phyloP scores from a whole-genome alignment of 2,329 filamentous ascomycete species.

The Colletotrichum falcatum region DNA sequence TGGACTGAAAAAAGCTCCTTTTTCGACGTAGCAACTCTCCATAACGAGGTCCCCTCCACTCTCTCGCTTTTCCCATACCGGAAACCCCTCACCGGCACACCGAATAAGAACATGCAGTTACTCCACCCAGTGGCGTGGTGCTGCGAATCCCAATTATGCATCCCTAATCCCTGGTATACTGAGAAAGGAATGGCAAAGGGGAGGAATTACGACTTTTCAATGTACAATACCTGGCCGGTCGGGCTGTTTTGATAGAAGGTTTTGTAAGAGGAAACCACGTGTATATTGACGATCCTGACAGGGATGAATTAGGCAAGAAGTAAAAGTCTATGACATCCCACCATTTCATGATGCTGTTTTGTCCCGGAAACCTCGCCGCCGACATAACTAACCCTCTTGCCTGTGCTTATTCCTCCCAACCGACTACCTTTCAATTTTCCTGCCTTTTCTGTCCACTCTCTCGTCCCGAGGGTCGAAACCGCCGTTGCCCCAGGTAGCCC shows the following conservation, averaged over 20 bases:
- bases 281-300: slow-evolving; percentile 40
- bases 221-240: slow-evolving; percentile 57
- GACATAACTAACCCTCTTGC: background rate
- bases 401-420: slow-evolving; percentile 28
- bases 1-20: slow-evolving; percentile 59
- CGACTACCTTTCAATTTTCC: slow-evolving; percentile 63
- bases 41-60: slow-evolving; percentile 28
- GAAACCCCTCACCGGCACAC: slow-evolving; percentile 9
- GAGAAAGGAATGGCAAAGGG: slow-evolving; percentile 26
- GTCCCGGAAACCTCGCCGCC: background rate
- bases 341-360: slow-evolving; percentile 8
- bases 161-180: slow-evolving; percentile 31
- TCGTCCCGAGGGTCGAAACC: slow-evolving; percentile 94
- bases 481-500: slow-evolving; percentile 94
- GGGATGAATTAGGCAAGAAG: slow-evolving; percentile 34
- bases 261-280: slow-evolving; percentile 51
- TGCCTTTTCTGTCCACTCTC: slow-evolving; percentile 88
- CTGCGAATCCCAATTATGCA: slow-evolving; percentile 19
- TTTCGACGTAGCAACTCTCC: slow-evolving; percentile 7
- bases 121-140: slow-evolving; percentile 23
- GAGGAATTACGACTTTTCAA: slow-evolving; percentile 44
- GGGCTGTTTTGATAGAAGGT: slow-evolving; percentile 53
- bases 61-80: slow-evolving; percentile 8
- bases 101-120: slow-evolving; percentile 29
- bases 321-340: slow-evolving; percentile 14